A percentile compares a stretch with the other conserved stretches of the same genome.
These are phyloP conservation scores for Begonia loranthoides DNA, from an alignment of 306 rosid genomes.

Conservation along the genomic window DNA sequence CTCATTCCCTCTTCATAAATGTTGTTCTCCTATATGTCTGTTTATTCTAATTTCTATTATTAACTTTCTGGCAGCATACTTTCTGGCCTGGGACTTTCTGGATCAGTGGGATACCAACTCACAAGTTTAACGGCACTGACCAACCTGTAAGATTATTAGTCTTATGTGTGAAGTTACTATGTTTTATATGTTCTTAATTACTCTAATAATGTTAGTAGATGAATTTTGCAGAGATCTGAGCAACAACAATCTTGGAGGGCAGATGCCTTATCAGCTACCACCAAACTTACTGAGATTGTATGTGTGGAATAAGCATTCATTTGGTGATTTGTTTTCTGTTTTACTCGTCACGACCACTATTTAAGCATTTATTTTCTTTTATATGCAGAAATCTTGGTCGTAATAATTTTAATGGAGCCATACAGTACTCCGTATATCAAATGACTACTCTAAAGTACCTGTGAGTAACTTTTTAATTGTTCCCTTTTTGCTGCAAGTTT, in stretches of 20 bases:
- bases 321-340: neutral
- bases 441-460: conserved; percentile 50
- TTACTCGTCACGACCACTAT: neutral
- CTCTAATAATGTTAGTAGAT: neutral
- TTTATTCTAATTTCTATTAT: conserved; percentile 18
- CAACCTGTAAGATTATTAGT: conserved; percentile 47
- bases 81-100: conserved; percentile 50
- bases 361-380: conserved; percentile 2
- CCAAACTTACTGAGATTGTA: conserved; percentile 61
- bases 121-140: conserved; percentile 37
- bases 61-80: conserved; percentile 38
- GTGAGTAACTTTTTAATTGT: conserved; percentile 27
- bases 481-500: neutral
- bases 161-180: neutral
- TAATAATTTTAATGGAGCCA: conserved; percentile 42
- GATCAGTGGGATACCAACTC: conserved; percentile 43
- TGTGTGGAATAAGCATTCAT: conserved; percentile 18
- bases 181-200: neutral
- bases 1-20: conserved; percentile 8
- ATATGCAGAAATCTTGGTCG: conserved; percentile 63
- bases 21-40: conserved; percentile 4
- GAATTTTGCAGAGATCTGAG: conserved; percentile 65
- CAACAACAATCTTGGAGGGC: conserved; percentile 49
- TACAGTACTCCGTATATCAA: conserved; percentile 55
- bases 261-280: conserved; percentile 59